Conservation (phyloP, 805 yeast species). For the Pichia eremophila region DNA sequence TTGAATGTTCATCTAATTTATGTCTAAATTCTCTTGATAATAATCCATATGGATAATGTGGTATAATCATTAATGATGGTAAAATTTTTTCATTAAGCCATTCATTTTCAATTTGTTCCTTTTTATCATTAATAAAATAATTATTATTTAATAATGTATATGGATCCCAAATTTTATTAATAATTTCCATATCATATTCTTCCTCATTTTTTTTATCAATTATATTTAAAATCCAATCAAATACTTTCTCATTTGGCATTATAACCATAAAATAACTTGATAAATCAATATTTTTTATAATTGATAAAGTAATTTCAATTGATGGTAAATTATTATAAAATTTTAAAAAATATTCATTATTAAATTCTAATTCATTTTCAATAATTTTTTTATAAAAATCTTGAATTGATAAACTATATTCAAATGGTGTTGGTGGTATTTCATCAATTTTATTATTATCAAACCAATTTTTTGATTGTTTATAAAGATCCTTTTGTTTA, state of each 20-base stretch:
- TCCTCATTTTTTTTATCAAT: constrained; percentile 18
- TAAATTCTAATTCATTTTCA: constrained; percentile 5
- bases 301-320: constrained; percentile 9
- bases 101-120: neutral
- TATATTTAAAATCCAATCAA: constrained; percentile 17
- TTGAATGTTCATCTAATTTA: constrained; percentile 26
- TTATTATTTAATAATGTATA: constrained; percentile 11
- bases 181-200: constrained; percentile 50
- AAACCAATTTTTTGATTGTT: too few relatives aligned
- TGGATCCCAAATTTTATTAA: constrained; percentile 29
- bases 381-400: constrained; percentile 15
- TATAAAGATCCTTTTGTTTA: neutral
- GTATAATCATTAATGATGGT: constrained; percentile 32
- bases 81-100: constrained; percentile 6
- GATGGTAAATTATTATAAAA: constrained; percentile 34
- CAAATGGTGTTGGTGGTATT: constrained; percentile 13
- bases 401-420: constrained; percentile 12
- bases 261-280: constrained; percentile 51
- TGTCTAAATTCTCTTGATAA: constrained; percentile 40
- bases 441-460: neutral
- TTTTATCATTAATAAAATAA: neutral
- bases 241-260: constrained; percentile 32
- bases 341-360: constrained; percentile 6
- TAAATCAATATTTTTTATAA: constrained; percentile 14
- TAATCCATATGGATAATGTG: constrained; percentile 42